Conservation (phyloP, 768 basidiomycete species). For the Cyclocybe aegerita region DNA sequence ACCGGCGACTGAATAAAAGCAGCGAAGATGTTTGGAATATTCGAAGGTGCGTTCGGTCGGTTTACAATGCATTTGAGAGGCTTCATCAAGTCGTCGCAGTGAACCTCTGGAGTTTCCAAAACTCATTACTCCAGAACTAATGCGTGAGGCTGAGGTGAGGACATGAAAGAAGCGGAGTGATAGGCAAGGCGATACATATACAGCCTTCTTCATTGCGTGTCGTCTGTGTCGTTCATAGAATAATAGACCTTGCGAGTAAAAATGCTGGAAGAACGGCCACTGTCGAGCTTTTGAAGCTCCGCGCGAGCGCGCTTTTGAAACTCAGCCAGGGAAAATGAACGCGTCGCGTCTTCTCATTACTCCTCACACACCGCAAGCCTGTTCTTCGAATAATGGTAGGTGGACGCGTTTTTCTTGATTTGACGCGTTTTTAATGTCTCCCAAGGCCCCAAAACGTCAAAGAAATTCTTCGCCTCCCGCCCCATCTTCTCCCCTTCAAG, state of each 20-base stretch:
- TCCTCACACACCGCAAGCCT: conserved; percentile 8
- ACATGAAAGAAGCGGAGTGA: conserved; percentile 16
- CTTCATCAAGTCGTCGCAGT: conserved; percentile 26
- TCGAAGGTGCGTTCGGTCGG: conserved; percentile 50
- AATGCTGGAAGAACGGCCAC: too few species aligned
- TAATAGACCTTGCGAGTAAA: too few species aligned
- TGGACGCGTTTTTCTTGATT: conserved; percentile 14
- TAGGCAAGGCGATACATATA: conserved; percentile 1
- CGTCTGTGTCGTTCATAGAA: too few species aligned
- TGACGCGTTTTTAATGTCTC: conserved; percentile 22
- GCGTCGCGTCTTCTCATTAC: conserved; percentile 42
- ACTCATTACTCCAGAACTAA: conserved; percentile 28
- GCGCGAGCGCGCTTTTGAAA: conserved; percentile 27
- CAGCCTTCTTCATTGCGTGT: too few species aligned
- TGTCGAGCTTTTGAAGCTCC: conserved; percentile 37
- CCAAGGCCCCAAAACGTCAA: conserved; percentile 62
- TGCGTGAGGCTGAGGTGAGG: conserved; percentile 7
- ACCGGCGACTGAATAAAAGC: conserved; percentile 68
- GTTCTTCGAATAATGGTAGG: conserved; percentile 36
- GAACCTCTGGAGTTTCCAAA: conserved; percentile 52
- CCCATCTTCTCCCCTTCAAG: conserved; percentile 45
- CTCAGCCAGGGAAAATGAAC: conserved; percentile 30
- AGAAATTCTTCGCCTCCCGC: conserved; percentile 53
- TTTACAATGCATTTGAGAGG: not conserved
- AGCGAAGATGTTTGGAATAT: conserved; percentile 96